Evolutionary conservation across 768 basidiomycete genomes (phyloP).

Genomic region (Amanita rubescens): DNA sequence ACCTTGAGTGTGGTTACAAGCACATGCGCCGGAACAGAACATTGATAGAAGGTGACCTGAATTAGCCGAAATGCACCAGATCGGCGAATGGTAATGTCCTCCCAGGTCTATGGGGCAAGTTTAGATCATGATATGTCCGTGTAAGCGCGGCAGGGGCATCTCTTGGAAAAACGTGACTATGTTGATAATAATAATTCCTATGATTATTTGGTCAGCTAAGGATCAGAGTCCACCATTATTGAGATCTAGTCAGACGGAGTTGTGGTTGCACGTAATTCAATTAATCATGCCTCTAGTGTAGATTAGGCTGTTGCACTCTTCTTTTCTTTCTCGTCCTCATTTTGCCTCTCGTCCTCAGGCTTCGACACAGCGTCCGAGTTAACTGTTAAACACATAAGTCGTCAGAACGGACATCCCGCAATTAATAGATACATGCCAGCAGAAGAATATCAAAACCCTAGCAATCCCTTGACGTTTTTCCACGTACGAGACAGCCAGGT

Average conservation of each 20-base stretch:
- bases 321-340: conserved; percentile 34
- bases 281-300: conserved; percentile 12
- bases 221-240: neutral
- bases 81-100: conserved; percentile 11
- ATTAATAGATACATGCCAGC: conserved; percentile 41
- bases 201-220: neutral
- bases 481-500: conserved; percentile 66
- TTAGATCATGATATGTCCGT: neutral
- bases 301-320: conserved; percentile 43
- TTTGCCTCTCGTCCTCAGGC: conserved; percentile 20
- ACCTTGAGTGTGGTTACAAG: neutral
- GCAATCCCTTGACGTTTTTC: conserved; percentile 62
- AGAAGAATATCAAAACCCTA: conserved; percentile 58
- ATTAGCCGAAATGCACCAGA: conserved; percentile 18
- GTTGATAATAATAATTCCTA: neutral
- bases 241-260: conserved; percentile 2
- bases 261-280: conserved; percentile 12
- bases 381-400: conserved; percentile 19
- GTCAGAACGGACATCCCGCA: conserved; percentile 19
- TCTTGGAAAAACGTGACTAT: conserved; percentile 10
- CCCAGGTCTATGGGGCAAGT: neutral
- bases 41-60: conserved; percentile 22
- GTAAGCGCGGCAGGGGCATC: conserved; percentile 1
- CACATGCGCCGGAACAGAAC: conserved; percentile 11
- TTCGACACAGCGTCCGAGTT: conserved; percentile 12